Percentiles rank a stretch among this genome's conserved stretches.
Conservation (phyloP, 257 asterid genomes). For the Fraxinus cuspidata region DNA sequence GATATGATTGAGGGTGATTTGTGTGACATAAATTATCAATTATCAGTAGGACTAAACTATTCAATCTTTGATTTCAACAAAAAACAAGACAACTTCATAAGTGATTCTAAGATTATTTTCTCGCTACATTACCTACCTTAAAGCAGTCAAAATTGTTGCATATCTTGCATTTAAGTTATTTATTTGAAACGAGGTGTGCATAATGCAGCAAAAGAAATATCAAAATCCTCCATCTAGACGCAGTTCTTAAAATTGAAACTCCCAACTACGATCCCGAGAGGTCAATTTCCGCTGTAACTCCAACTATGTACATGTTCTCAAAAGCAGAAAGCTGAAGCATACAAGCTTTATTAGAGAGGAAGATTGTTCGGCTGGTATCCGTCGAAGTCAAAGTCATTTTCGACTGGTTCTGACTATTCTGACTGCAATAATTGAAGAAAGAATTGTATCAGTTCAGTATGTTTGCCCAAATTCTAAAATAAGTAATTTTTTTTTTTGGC, state of each 20-base stretch:
- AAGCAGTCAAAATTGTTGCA: conserved; percentile 48
- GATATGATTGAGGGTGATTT: no score
- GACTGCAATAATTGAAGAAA: no score
- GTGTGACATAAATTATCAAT: no score
- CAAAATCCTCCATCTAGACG: conserved; percentile 26
- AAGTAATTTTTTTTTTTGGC: no score
- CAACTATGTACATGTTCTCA: conserved; percentile 43
- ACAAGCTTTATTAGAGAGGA: conserved; percentile 42
- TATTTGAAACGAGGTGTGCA: conserved; percentile 22
- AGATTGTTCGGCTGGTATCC: conserved; percentile 46
- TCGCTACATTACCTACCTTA: conserved; percentile 38
- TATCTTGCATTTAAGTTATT: conserved; percentile 1
- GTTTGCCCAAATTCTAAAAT: no score
- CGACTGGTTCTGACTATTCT: no score
- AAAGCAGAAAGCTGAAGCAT: conserved; percentile 27
- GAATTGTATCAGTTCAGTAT: no score
- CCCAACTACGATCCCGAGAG: conserved; percentile 23
- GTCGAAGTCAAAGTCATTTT: no score
- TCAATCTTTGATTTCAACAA: neutral
- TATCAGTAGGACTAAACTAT: no score
- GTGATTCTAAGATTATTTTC: neutral
- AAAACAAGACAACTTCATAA: neutral
- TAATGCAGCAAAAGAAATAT: conserved; percentile 22
- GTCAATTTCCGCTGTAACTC: conserved; percentile 32
- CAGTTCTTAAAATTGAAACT: conserved; percentile 24